phyloP scores from a whole-genome alignment of 495 filamentous ascomycete species.

The Arthonia radiata region DNA sequence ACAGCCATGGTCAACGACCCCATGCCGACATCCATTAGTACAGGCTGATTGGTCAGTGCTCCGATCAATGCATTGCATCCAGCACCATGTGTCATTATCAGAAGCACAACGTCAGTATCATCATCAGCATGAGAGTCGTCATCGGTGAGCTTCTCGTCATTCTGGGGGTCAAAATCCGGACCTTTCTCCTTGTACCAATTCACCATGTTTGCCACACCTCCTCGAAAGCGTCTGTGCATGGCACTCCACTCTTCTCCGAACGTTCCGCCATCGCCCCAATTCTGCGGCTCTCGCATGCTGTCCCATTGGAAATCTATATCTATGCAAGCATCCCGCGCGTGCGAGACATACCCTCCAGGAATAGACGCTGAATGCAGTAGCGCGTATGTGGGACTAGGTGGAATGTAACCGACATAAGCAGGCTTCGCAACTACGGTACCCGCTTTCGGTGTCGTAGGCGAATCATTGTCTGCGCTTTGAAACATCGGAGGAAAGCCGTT shows the following conservation, averaged over 20 bases:
- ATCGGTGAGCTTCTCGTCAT: conserved; percentile 1
- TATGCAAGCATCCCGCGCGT: conserved; percentile 74
- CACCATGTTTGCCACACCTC: conserved; percentile 49
- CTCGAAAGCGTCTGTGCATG: conserved; percentile 76
- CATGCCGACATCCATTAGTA: conserved; percentile 69
- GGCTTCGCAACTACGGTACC: no score
- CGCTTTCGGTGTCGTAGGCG: no score
- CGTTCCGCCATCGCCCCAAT: conserved; percentile 70
- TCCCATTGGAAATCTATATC: conserved; percentile 88
- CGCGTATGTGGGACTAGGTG: conserved; percentile 63
- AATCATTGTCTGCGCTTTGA: no score
- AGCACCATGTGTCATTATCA: conserved; percentile 90
- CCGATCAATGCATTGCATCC: conserved; percentile 92
- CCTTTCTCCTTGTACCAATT: conserved; percentile 41
- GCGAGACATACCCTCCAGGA: conserved; percentile 64
- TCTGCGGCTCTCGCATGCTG: conserved; percentile 46
- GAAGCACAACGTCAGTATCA: conserved; percentile 50
- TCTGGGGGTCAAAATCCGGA: conserved; percentile 7
- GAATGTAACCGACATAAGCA: conserved; percentile 36
- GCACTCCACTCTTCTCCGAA: conserved; percentile 83
- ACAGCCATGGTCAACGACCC: conserved; percentile 80
- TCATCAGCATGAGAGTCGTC: conserved; percentile 22
- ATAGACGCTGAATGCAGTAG: conserved; percentile 58
- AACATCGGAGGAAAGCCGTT: no score
- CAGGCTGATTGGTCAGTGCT: conserved; percentile 66